Evolutionary conservation across 768 basidiomycete genomes (phyloP), one percentile per base, ranked within the genome.

Genomic region (Coprinopsis sp.): DNA sequence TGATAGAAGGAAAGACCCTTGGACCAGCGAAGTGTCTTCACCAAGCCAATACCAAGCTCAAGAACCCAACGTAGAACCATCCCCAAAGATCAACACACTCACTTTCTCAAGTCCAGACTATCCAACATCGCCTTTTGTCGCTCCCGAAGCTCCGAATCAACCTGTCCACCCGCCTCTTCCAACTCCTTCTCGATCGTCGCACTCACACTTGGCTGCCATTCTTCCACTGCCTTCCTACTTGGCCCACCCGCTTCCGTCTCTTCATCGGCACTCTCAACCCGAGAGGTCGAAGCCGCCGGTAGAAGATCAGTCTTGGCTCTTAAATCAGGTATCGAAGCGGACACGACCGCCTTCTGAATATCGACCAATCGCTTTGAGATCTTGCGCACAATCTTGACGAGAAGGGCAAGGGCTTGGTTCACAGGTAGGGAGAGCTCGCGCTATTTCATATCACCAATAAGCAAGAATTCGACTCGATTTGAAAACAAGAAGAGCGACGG

Each of bases 341-440:
- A 78, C 51, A 95, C 81, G 1, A 82, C 85, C 7, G 77, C 76
- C 64, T 88, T 92, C 53, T 87, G 90, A 16, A 95, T 74, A 30
- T 87, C 84, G 22, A 81, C 73, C 38, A 97, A 68, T 18, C 73
- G 71, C 54, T 84, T 87, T 54, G 77, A 81, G 52, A 95, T 78
- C 65, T 93, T 92, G 43, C 91, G 82, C 42, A 98, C 68, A 30
- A 92, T 72, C 69, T 98, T 98, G 54, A 83, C 85, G 65, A 99
- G 93, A 28, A 97, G 70, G 0, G 95, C 95, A 6, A 99, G 74
- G 2, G 80, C 74, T 63, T 98, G 95, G 0, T 84, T 84, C 23
- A 93, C 88, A 0, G 91, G 87, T 0, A 98, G 68, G 6, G 81
- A 78, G 16, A 98, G 74, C 58, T 97, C 93, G 18, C 70, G 63